Percentiles rank a stretch among this genome's conserved stretches.
These are phyloP conservation scores for Selenicereus undatus DNA, from an alignment of 148 eudicot species.

Conservation along the genomic window DNA sequence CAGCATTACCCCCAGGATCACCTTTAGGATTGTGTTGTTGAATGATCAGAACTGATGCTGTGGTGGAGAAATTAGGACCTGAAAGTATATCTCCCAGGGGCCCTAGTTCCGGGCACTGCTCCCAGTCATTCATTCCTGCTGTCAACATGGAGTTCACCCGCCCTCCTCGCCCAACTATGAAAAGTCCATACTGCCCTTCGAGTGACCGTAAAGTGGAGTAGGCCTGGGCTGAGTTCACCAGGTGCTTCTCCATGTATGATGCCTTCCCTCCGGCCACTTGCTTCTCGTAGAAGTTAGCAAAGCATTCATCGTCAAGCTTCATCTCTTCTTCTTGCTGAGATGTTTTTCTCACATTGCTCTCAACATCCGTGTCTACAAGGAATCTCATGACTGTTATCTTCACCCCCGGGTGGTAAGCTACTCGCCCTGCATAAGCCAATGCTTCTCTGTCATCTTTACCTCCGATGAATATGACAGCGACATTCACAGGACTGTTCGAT, in stretches of 20 bases:
- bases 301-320: constrained; percentile 78
- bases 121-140: constrained; percentile 94
- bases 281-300: constrained; percentile 71
- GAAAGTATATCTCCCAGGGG: constrained; percentile 88
- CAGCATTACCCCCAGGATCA: constrained; percentile 54
- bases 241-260: constrained; percentile 79
- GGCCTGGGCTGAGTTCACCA: constrained; percentile 75
- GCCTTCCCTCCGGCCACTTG: constrained; percentile 76
- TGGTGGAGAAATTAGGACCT: constrained; percentile 63
- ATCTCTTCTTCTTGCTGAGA: constrained; percentile 66
- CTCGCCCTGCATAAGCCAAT: constrained; percentile 63
- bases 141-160: constrained; percentile 77
- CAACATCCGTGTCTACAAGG: constrained; percentile 52
- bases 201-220: constrained; percentile 62
- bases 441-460: constrained; percentile 96
- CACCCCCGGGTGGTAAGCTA: constrained; percentile 71
- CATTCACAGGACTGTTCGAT: constrained; percentile 33
- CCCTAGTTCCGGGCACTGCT: constrained; percentile 90
- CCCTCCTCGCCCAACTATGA: constrained; percentile 86
- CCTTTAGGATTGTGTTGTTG: constrained; percentile 79
- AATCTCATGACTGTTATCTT: constrained; percentile 78
- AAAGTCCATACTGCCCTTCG: constrained; percentile 72
- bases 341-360: constrained; percentile 27
- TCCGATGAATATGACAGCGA: constrained; percentile 77
- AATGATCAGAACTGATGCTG: constrained; percentile 72